Conservation (phyloP, 345 rosid genomes). For the Arabidopsis suecica region DNA sequence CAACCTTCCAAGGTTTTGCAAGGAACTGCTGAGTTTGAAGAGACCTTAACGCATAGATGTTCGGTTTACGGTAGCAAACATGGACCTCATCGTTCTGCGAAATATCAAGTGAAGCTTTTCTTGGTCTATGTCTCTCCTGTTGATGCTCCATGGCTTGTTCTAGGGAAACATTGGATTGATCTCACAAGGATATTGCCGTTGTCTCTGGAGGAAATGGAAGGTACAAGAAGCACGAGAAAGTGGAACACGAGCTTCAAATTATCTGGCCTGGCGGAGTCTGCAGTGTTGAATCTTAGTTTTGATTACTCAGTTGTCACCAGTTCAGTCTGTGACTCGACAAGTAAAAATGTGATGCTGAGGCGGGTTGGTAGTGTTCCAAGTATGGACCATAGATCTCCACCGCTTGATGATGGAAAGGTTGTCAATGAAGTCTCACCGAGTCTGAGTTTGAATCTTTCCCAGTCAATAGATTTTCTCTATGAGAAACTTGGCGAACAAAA, state of each 20-base stretch:
- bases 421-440: constrained; percentile 49
- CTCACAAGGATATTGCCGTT: constrained; percentile 76
- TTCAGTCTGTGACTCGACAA: constrained; percentile 43
- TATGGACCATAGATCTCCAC: constrained; percentile 43
- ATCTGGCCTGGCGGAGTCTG: constrained; percentile 64
- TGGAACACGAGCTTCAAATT: constrained; percentile 82
- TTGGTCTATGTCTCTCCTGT: constrained; percentile 53
- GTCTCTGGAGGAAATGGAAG: constrained; percentile 72
- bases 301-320: constrained; percentile 56
- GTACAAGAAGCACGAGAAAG: constrained; percentile 59
- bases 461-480: constrained; percentile 64
- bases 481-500: constrained; percentile 64
- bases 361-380: constrained; percentile 61
- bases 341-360: constrained; percentile 46
- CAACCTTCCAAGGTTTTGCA: constrained; percentile 51
- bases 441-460: constrained; percentile 63
- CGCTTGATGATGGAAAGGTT: constrained; percentile 52
- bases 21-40: constrained; percentile 72
- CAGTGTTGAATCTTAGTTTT: constrained; percentile 71
- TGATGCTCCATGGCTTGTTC: constrained; percentile 51
- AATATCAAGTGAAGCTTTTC: constrained; percentile 66
- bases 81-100: constrained; percentile 62
- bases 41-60: constrained; percentile 66
- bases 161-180: constrained; percentile 82
- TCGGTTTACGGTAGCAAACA: constrained; percentile 64